Percentiles rank a stretch among this genome's conserved stretches.
Evolutionary conservation across 176 grass and related monocot genomes (phyloP).

Genomic region (Raddia guianensis): DNA sequence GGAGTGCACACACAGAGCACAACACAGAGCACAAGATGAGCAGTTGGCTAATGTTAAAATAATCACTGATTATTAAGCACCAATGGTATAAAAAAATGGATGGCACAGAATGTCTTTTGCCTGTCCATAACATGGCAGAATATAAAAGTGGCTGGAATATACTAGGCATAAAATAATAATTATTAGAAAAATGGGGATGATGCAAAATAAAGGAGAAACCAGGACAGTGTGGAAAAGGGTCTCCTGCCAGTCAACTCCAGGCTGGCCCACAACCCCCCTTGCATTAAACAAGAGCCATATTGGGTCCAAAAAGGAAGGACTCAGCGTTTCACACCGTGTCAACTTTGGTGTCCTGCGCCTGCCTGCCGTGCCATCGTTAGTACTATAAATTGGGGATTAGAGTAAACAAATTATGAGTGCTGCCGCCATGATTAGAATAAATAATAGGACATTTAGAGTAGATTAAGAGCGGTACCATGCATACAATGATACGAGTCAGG

Average conservation of each 20-base stretch:
- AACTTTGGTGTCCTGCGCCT: not conserved
- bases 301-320: constrained; percentile 11
- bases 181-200: not conserved
- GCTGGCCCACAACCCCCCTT: constrained; percentile 18
- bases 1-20: not conserved
- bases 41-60: not conserved
- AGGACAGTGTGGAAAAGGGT: constrained; percentile 1
- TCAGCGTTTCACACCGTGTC: not conserved
- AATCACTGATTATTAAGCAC: not conserved
- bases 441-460: too few relatives aligned
- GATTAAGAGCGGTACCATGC: too few relatives aligned
- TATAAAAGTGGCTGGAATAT: not conserved
- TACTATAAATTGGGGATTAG: not conserved
- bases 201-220: not conserved
- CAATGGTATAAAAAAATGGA: constrained; percentile 18
- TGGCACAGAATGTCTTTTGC: constrained; percentile 39
- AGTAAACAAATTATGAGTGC: too few relatives aligned
- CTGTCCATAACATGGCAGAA: not conserved
- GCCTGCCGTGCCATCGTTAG: not conserved
- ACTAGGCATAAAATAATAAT: not conserved
- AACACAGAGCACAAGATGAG: not conserved
- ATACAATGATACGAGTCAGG: too few relatives aligned
- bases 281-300: not conserved
- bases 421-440: too few relatives aligned
- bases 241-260: constrained; percentile 50